Percentiles rank a stretch among this genome's conserved stretches.
Evolutionary conservation across 345 rosid genomes (phyloP).

Genomic region (Microcos paniculata): DNA sequence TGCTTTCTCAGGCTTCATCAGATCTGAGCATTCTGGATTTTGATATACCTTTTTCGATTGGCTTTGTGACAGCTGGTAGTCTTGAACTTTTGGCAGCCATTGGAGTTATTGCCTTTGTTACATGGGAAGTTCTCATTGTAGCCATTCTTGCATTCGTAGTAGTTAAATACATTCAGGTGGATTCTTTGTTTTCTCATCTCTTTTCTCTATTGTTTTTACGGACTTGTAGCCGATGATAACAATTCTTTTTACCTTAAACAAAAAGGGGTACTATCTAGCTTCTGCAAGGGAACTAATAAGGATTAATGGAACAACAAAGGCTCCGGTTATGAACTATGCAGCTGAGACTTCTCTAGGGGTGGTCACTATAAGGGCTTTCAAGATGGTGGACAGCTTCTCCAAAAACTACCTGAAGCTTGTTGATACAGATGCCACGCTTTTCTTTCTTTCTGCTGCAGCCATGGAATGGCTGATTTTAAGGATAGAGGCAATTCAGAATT

Average conservation of each 20-base stretch:
- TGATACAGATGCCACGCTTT: constrained; percentile 64
- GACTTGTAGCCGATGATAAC: background rate
- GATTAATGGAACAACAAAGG: constrained; percentile 92
- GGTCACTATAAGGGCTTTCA: constrained; percentile 74
- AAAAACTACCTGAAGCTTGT: constrained; percentile 56
- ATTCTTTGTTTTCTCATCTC: background rate
- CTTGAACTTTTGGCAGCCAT: constrained; percentile 46
- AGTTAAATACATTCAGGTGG: constrained; percentile 57
- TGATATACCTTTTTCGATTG: constrained; percentile 52
- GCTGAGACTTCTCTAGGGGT: constrained; percentile 84
- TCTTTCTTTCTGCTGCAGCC: constrained; percentile 68
- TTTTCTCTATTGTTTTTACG: background rate
- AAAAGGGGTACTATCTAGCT: constrained; percentile 70
- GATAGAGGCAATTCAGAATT: constrained; percentile 62
- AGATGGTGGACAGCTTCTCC: constrained; percentile 57
- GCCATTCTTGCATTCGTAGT: constrained; percentile 55
- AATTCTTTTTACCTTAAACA: background rate
- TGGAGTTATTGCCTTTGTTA: constrained; percentile 59
- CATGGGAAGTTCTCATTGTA: constrained; percentile 73
- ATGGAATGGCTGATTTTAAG: constrained; percentile 75
- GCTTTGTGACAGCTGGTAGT: constrained; percentile 36
- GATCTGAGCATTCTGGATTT: constrained; percentile 63
- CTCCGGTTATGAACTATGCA: constrained; percentile 85
- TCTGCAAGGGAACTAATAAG: constrained; percentile 77
- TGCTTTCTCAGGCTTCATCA: constrained; percentile 57